A percentile compares a stretch with the other conserved stretches of the same genome.
These are phyloP conservation scores for Colletotrichum sp. DNA, from an alignment of 2,329 filamentous ascomycete genomes.

Conservation along the genomic window DNA sequence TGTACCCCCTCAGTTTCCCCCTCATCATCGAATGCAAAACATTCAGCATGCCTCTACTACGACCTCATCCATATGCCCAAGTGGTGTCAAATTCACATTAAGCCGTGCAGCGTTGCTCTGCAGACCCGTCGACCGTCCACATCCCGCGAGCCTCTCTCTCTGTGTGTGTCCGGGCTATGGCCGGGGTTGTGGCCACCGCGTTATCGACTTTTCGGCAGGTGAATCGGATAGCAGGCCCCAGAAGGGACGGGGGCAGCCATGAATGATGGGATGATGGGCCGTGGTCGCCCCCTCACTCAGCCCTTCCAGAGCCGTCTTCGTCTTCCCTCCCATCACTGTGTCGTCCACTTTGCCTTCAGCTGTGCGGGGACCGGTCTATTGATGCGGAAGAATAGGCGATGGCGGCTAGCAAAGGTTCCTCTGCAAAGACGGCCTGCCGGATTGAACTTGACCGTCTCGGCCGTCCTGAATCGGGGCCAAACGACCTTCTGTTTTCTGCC, in stretches of 20 bases:
- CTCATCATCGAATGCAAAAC: neutral
- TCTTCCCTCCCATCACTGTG: neutral
- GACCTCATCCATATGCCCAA: neutral
- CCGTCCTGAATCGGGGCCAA: neutral
- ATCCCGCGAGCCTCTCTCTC: neutral
- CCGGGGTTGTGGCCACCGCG: neutral
- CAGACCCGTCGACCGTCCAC: neutral
- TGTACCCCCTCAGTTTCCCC: neutral
- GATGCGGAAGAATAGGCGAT: neutral
- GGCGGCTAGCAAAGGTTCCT: slow-evolving; percentile 17
- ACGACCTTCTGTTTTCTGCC: neutral
- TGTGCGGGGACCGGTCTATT: neutral
- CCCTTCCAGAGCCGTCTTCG: neutral
- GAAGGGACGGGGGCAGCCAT: neutral
- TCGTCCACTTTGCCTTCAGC: neutral
- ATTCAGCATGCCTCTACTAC: neutral
- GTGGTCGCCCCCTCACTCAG: neutral
- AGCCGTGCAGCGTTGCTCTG: neutral
- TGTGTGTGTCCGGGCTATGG: neutral
- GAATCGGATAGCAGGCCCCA: neutral
- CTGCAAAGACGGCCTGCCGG: neutral
- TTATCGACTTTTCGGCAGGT: slow-evolving; percentile 19
- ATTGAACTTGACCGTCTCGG: neutral
- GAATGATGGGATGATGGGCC: neutral
- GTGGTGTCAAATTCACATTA: neutral